Evolutionary conservation across 345 rosid genomes (phyloP), one percentile per base, ranked within the genome.

Genomic region (Arabidopsis arenosa): DNA sequence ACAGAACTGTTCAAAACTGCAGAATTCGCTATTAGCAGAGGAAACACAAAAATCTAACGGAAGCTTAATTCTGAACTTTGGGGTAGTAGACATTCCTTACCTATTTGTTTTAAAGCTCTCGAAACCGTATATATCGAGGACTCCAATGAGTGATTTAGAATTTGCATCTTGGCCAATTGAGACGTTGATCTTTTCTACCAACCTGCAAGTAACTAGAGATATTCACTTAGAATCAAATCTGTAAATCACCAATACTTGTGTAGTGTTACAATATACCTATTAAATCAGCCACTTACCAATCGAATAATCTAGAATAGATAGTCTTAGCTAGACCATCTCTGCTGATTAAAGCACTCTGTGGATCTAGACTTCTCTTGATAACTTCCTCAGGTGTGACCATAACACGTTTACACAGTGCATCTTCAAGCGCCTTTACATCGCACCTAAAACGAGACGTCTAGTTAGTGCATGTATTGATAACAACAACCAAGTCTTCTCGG

Each of bases 371-470:
- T 83, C 96, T 83, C 79, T 89, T 93, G 55, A 93, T 93, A 58
- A 93, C 93, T 81, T 93, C 98, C 84, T 93, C 98, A 1, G 98
- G 98, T n/a, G 98, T 93, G 83, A 93, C 63, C 98, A 93, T 93
- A 57, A 93, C 90, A 85, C 98, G 98, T 79, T 93, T 93, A 60
- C 95, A 89, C 60, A 93, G 77, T 32, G 98, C 98, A 76, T 93
- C 98, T 89, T 93, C 97, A 79, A 93, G 82, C 39, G 82, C 95
- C 36, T 53, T 69, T 13, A 76, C 57, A 81, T 93, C 93, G 64
- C 97, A 90, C 96, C 98, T 93, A 73, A 66, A 79, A 78, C 18
- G 33, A 47, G 60, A 41, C 56, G 9, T 32, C 32, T 40, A 11
- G n/a, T 63, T 73, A 73, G 64, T 26, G 32, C 8, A 3, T 47